A percentile compares a stretch with the other conserved stretches of the same genome.
Evolutionary conservation across 495 filamentous ascomycete genomes (phyloP).

Genomic region (Aspergillus cavernicola): DNA sequence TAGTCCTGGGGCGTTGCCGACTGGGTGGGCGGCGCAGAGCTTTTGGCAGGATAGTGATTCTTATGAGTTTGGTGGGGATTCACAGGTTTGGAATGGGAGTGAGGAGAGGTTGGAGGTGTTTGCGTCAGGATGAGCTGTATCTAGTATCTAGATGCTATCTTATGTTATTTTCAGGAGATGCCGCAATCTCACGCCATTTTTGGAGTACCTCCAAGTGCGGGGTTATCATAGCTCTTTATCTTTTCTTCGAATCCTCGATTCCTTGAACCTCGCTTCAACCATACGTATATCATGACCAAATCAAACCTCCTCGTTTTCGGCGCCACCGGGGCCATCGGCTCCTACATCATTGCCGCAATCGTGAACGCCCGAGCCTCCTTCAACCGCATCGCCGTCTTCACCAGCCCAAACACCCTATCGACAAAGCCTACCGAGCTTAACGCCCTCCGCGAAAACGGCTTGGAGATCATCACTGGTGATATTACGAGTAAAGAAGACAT

Average conservation of each 20-base stretch:
- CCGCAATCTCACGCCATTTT: too few species aligned
- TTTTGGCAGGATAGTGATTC: conserved; percentile 51
- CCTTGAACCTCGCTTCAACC: too few species aligned
- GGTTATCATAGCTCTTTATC: too few species aligned
- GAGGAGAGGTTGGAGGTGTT: conserved; percentile 26
- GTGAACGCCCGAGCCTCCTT: conserved; percentile 51
- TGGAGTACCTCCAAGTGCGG: too few species aligned
- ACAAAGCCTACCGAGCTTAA: conserved; percentile 34
- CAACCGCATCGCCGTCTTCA: conserved; percentile 59
- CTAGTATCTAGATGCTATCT: background rate
- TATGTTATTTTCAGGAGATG: too few species aligned
- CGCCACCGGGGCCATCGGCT: conserved; percentile 65
- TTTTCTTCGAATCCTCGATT: too few species aligned
- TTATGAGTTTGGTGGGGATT: conserved; percentile 49
- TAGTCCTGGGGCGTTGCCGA: conserved; percentile 41
- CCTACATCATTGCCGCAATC: conserved; percentile 58
- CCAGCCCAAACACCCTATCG: conserved; percentile 49
- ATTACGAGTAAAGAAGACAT: conserved; percentile 51
- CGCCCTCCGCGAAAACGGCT: conserved; percentile 43
- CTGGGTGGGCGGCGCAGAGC: conserved; percentile 53
- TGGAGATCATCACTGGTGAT: conserved; percentile 59
- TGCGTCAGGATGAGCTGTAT: conserved; percentile 18
- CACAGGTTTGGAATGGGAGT: conserved; percentile 49
- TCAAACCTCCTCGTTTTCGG: conserved; percentile 63
- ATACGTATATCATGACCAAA: conserved; percentile 7